phyloP scores from a whole-genome alignment of 257 asterid genomes.

The Nicotiana tomentosiformis region DNA sequence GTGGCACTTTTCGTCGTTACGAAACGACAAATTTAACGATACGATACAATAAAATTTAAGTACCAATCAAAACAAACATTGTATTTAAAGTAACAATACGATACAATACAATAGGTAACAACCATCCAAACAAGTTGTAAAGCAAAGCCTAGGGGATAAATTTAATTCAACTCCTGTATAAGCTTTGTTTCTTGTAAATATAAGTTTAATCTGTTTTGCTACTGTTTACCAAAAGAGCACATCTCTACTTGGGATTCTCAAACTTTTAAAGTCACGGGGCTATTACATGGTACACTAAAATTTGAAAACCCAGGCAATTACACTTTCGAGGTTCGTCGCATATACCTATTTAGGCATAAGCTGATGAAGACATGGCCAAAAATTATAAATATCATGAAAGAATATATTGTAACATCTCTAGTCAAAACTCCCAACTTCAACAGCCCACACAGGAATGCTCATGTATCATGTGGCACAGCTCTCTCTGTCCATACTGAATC shows the following conservation, averaged over 20 bases:
- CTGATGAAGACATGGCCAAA: background rate
- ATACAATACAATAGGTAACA: too few relatives aligned
- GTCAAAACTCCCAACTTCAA: background rate
- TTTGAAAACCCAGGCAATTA: background rate
- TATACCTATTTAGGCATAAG: background rate
- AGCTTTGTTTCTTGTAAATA: background rate
- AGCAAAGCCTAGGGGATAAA: too few relatives aligned
- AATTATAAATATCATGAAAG: background rate
- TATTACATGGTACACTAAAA: background rate
- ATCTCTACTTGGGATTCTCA: background rate
- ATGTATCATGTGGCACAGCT: background rate
- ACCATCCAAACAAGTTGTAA: too few relatives aligned
- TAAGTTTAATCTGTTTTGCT: background rate
- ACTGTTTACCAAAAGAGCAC: background rate
- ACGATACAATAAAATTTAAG: too few relatives aligned
- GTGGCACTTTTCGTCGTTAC: too few relatives aligned
- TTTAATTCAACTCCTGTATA: background rate
- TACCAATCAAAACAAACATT: too few relatives aligned
- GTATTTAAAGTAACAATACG: too few relatives aligned
- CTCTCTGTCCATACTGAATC: background rate
- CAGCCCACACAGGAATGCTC: background rate
- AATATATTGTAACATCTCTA: background rate
- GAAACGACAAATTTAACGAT: too few relatives aligned
- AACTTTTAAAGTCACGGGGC: too few relatives aligned
- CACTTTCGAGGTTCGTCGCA: background rate